Evolutionary conservation across 805 yeast genomes (phyloP), one percentile per base, ranked within the genome.

Genomic region (Metschnikowia vanudenii): DNA sequence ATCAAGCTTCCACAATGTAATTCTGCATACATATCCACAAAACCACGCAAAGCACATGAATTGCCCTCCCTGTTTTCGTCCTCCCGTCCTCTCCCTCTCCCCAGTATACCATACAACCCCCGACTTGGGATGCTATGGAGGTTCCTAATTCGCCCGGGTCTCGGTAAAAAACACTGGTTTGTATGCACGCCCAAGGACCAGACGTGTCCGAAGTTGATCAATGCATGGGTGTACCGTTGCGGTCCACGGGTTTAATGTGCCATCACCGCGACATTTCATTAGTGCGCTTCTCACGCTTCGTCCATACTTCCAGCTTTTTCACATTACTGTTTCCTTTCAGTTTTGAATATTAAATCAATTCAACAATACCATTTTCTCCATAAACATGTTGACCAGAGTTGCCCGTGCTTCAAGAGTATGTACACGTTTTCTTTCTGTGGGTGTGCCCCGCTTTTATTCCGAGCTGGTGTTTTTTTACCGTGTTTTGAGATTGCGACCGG

Each of bases 381-480:
- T 30, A 20, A 57, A 46, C 49, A 71, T 71, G 76, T 71, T 71
- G 61, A 67, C 75, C 43, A 70, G 73, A 68, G 59, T 71, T 59
- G 67, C 64, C 54, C 73, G 75, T 66, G 62, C 71, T 46, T 57
- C 73, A 46, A 71, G 65, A 63, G 75, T 71, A 70, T 58, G 76
- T 71, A 20, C 17, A 8, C 13, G 19, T 41, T 13, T 29, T n/a
- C 11, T 26, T 26, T 26, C 29, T n/a, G 13, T 4, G 14, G 32
- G 13, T 29, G 13, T 11, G 11, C 14, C 32, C 14, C 13, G 4
- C 6, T 11, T 10, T 29, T 29, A 5, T 29, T n/a, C 29, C 29
- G 11, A 26, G 29, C 11, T 29, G 32, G 32, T 29, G 32, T 12
- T n/a, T 29, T n/a, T 10, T 6, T 29, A n/a, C 14, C 5, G 32